These are phyloP conservation scores for Brassica carinata DNA, from an alignment of 345 rosid genomes.

Conservation along the genomic window DNA sequence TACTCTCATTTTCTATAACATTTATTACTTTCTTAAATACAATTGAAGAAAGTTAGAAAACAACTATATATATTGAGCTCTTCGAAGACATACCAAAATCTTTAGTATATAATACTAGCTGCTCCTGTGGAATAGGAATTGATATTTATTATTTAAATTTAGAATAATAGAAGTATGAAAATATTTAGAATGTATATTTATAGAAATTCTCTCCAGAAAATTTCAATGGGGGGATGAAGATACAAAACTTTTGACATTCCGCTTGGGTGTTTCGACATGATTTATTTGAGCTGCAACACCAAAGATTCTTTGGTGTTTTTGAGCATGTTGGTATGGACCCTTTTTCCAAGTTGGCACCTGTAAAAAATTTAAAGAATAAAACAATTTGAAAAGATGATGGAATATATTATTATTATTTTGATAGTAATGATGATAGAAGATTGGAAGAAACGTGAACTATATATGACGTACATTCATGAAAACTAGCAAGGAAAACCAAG, in stretches of 20 bases:
- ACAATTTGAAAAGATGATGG: neutral
- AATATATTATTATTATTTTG: neutral
- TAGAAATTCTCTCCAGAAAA: neutral
- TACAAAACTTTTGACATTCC: neutral
- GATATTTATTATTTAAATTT: too few relatives aligned
- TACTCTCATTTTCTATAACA: too few relatives aligned
- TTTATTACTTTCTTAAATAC: too few relatives aligned
- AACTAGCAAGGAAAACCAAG: neutral
- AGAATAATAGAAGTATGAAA: neutral
- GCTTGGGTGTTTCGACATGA: neutral
- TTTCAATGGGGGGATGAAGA: neutral
- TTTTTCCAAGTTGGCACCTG: too few relatives aligned
- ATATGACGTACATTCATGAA: conserved; percentile 6
- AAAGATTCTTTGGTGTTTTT: too few relatives aligned
- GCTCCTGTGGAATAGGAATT: too few relatives aligned
- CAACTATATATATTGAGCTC: too few relatives aligned
- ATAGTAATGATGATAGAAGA: neutral
- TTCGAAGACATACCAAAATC: neutral
- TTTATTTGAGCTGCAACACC: too few relatives aligned
- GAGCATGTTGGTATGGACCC: too few relatives aligned
- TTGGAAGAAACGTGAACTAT: neutral
- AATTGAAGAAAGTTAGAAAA: neutral
- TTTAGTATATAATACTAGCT: neutral
- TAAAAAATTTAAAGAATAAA: too few relatives aligned
- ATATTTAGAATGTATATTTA: neutral